Evolutionary conservation across 1,284 basidiomycete species (phyloP).

Genomic region (Polyporus tsugae): DNA sequence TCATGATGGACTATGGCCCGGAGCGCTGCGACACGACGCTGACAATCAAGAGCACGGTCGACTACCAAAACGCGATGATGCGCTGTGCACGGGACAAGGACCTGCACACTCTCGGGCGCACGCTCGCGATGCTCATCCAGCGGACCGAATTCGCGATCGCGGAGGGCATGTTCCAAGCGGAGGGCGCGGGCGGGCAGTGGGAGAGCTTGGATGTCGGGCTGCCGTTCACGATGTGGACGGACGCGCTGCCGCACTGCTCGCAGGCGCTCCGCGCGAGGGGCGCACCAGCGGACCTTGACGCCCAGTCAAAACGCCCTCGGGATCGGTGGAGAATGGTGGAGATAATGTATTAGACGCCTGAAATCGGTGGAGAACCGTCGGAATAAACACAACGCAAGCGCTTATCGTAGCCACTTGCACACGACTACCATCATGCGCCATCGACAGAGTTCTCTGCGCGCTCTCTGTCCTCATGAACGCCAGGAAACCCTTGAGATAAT

Average conservation of each 20-base stretch:
- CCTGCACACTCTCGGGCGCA: constrained; percentile 57
- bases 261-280: constrained; percentile 55
- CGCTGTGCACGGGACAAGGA: constrained; percentile 53
- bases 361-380: too few species aligned
- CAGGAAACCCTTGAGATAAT: too few species aligned
- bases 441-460: too few species aligned
- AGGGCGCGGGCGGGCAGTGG: constrained; percentile 49
- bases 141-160: constrained; percentile 66
- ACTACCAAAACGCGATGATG: constrained; percentile 63
- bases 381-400: too few species aligned
- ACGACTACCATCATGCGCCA: too few species aligned
- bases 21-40: constrained; percentile 53
- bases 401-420: too few species aligned
- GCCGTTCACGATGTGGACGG: constrained; percentile 64
- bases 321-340: too few species aligned
- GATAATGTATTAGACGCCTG: too few species aligned
- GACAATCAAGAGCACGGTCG: constrained; percentile 47
- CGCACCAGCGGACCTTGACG: constrained; percentile 49
- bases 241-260: constrained; percentile 63
- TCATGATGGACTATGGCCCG: constrained; percentile 58
- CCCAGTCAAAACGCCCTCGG: too few species aligned
- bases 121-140: constrained; percentile 56
- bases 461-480: too few species aligned
- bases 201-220: constrained; percentile 55
- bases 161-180: constrained; percentile 58